Evolutionary conservation across 805 yeast genomes (phyloP).

Genomic region (Kuraishia borneana): DNA sequence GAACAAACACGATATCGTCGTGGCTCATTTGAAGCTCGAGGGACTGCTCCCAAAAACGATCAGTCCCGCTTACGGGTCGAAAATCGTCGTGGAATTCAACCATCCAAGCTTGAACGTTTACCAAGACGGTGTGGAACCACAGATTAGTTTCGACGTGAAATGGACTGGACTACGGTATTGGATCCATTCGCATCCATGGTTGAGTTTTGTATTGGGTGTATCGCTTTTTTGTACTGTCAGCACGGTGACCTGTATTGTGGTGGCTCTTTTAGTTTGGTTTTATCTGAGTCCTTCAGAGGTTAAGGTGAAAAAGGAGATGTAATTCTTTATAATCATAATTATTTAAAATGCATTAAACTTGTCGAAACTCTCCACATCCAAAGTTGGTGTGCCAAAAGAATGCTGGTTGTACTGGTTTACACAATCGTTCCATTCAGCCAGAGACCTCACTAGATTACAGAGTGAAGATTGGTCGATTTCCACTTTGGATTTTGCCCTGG

Average conservation of each 20-base stretch:
- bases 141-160: constrained; percentile 16
- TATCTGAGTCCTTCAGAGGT: constrained; percentile 1
- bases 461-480: no score
- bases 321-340: constrained; percentile 1
- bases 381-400: constrained; percentile 13
- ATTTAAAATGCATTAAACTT: constrained; percentile 11
- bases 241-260: constrained; percentile 17
- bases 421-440: constrained; percentile 39
- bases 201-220: constrained; percentile 25
- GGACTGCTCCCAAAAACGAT: background rate
- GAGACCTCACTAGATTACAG: constrained; percentile 30
- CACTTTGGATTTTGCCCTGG: no score
- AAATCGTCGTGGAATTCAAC: constrained; percentile 1
- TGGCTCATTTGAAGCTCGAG: background rate
- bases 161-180: constrained; percentile 32
- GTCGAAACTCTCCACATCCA: constrained; percentile 21
- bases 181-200: constrained; percentile 21
- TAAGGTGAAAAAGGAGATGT: constrained; percentile 6
- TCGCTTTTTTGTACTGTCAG: constrained; percentile 24
- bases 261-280: constrained; percentile 16
- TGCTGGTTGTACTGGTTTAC: constrained; percentile 28
- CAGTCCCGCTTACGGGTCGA: background rate
- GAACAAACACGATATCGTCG: background rate
- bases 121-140: background rate
- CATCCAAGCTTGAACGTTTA: background rate